Conservation (phyloP, 257 asterid species). For the Forsythia viridissima region DNA sequence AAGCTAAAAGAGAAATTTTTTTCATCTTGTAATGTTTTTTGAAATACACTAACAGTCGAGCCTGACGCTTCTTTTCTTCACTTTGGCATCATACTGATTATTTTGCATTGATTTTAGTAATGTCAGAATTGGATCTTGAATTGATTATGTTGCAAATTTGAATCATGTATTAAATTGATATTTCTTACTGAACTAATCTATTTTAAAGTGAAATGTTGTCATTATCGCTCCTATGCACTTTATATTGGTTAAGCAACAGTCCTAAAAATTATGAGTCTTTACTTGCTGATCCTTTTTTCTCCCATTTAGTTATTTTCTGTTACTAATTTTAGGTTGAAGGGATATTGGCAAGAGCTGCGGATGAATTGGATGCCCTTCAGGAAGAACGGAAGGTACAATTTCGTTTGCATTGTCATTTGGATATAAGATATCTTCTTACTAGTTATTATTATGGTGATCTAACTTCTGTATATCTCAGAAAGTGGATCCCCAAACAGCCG, state of each 20-base stretch:
- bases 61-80: no score
- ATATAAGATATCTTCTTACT: not conserved
- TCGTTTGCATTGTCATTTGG: constrained; percentile 21
- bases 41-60: no score
- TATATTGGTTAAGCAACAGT: not conserved
- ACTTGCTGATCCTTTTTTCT: not conserved
- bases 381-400: constrained; percentile 84
- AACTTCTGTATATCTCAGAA: constrained; percentile 48
- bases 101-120: not conserved
- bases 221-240: not conserved
- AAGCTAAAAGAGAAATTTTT: not conserved
- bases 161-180: not conserved
- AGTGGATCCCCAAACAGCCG: constrained; percentile 80
- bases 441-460: constrained; percentile 4
- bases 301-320: not conserved
- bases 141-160: not conserved
- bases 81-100: not conserved
- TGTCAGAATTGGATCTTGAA: not conserved
- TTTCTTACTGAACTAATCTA: not conserved
- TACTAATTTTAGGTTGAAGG: constrained; percentile 77
- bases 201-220: not conserved
- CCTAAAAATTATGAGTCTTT: not conserved
- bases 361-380: constrained; percentile 82
- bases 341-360: constrained; percentile 72
- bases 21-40: not conserved